A percentile compares a stretch with the other conserved stretches of the same genome.
These are phyloP conservation scores for Penicillium arizonense DNA, from an alignment of 495 filamentous ascomycete genomes.

Conservation along the genomic window DNA sequence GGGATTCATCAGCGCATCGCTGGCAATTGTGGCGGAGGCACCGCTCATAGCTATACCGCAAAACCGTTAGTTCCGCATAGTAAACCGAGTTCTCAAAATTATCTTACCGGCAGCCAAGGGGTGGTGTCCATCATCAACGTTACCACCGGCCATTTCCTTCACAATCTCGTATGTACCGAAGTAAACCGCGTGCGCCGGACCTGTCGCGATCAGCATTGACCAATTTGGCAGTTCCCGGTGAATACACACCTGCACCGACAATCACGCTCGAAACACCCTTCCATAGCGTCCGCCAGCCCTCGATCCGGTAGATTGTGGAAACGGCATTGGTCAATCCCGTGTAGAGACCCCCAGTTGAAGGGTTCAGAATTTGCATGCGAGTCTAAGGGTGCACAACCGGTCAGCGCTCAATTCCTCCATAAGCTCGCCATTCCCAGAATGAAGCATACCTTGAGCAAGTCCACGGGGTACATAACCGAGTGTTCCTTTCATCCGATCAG, in stretches of 20 bases:
- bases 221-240: not conserved
- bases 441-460: slow-evolving; percentile 84
- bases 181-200: slow-evolving; percentile 95
- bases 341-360: slow-evolving; percentile 81
- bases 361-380: slow-evolving; percentile 94
- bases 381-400: slow-evolving; percentile 57
- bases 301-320: slow-evolving; percentile 82
- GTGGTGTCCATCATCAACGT: slow-evolving; percentile 84
- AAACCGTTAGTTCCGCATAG: slow-evolving; percentile 8
- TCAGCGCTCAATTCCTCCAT: slow-evolving; percentile 5
- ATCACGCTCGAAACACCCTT: slow-evolving; percentile 95
- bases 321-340: slow-evolving; percentile 90
- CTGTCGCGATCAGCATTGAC: slow-evolving; percentile 49
- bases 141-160: slow-evolving; percentile 93
- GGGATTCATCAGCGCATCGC: slow-evolving; percentile 98
- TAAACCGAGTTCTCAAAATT: not conserved
- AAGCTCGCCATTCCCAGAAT: slow-evolving; percentile 5
- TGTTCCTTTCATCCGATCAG: slow-evolving; percentile 56
- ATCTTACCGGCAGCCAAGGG: slow-evolving; percentile 82
- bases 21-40: slow-evolving; percentile 91
- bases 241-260: slow-evolving; percentile 76
- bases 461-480: slow-evolving; percentile 97
- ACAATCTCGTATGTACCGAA: slow-evolving; percentile 97
- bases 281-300: slow-evolving; percentile 91
- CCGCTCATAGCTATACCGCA: slow-evolving; percentile 72